Percentiles rank a stretch among this genome's conserved stretches.
Conservation (phyloP, 1,139 yeast genomes). For the Schwanniomyces etchellsii region DNA sequence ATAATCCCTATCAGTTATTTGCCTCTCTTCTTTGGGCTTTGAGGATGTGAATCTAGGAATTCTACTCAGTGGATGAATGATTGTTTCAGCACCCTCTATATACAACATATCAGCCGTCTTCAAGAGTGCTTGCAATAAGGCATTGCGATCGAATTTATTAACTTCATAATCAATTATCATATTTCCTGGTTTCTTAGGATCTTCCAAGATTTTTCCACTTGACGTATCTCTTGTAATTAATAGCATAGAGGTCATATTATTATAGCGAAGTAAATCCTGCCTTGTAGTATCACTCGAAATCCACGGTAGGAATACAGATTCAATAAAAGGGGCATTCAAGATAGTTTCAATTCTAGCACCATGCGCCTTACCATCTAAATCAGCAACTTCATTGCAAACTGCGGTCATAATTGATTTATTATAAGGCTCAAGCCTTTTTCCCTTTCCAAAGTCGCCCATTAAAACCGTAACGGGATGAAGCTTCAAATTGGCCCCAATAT, state of each 20-base stretch:
- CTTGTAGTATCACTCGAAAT: conserved; percentile 28
- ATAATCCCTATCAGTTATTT: conserved; percentile 40
- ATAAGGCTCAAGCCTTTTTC: conserved; percentile 29
- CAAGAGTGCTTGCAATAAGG: conserved; percentile 36
- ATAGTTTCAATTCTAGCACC: conserved; percentile 54
- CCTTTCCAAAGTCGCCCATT: conserved; percentile 38
- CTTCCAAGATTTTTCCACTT: conserved; percentile 35
- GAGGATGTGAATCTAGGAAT: conserved; percentile 34
- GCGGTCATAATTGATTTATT: conserved; percentile 47
- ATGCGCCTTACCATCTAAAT: conserved; percentile 51
- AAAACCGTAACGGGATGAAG: conserved; percentile 47
- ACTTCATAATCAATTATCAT: conserved; percentile 36
- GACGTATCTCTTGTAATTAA: conserved; percentile 46
- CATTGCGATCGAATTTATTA: conserved; percentile 38
- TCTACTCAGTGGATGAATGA: conserved; percentile 32
- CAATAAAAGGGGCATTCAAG: conserved; percentile 41
- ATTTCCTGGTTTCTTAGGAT: conserved; percentile 30
- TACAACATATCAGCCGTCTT: conserved; percentile 43
- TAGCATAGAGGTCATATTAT: conserved; percentile 36
- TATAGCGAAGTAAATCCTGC: conserved; percentile 31
- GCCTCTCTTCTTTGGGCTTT: conserved; percentile 38
- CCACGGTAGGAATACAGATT: conserved; percentile 42
- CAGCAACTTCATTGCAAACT: conserved; percentile 44
- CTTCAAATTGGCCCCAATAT: conserved; percentile 51
- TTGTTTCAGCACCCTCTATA: conserved; percentile 46